Evolutionary conservation across 768 basidiomycete genomes (phyloP).

Genomic region (Panellus pusillus): DNA sequence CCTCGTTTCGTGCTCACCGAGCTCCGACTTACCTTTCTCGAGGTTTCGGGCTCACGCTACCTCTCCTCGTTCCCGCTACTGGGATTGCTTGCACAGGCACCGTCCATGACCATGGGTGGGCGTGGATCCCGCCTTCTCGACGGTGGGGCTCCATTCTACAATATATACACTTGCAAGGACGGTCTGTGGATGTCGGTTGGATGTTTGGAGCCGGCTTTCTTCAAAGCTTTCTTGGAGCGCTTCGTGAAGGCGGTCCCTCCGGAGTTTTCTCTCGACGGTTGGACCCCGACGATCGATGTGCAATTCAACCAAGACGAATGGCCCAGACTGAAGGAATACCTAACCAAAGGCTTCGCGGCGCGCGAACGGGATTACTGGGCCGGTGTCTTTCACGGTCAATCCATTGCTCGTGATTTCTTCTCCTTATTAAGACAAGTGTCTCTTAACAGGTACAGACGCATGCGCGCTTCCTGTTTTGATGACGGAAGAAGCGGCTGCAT

Average conservation of each 20-base stretch:
- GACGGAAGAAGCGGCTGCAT: slow-evolving; percentile 55
- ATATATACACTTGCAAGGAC: slow-evolving; percentile 70
- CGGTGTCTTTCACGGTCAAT: slow-evolving; percentile 60
- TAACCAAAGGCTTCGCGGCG: slow-evolving; percentile 63
- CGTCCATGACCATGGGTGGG: slow-evolving; percentile 38
- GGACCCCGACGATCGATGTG: slow-evolving; percentile 51
- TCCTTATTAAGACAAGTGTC: background rate
- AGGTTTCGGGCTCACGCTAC: slow-evolving; percentile 83
- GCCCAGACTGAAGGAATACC: slow-evolving; percentile 55
- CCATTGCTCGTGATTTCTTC: background rate
- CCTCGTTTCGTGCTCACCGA: background rate
- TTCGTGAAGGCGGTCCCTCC: slow-evolving; percentile 53
- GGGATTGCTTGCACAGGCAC: slow-evolving; percentile 35
- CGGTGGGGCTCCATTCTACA: slow-evolving; percentile 79
- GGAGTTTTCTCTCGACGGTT: slow-evolving; percentile 46
- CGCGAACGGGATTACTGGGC: slow-evolving; percentile 71
- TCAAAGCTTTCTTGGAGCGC: slow-evolving; percentile 53
- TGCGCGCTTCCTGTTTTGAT: slow-evolving; percentile 71
- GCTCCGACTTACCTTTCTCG: background rate
- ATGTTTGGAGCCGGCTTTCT: slow-evolving; percentile 75
- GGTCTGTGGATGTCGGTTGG: slow-evolving; percentile 76
- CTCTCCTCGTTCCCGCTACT: slow-evolving; percentile 72
- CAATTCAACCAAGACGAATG: slow-evolving; percentile 53
- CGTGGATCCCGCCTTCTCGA: slow-evolving; percentile 67
- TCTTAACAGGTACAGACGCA: slow-evolving; percentile 61